phyloP scores from a whole-genome alignment of 305 asterid species.

The Solanum hybrid region DNA sequence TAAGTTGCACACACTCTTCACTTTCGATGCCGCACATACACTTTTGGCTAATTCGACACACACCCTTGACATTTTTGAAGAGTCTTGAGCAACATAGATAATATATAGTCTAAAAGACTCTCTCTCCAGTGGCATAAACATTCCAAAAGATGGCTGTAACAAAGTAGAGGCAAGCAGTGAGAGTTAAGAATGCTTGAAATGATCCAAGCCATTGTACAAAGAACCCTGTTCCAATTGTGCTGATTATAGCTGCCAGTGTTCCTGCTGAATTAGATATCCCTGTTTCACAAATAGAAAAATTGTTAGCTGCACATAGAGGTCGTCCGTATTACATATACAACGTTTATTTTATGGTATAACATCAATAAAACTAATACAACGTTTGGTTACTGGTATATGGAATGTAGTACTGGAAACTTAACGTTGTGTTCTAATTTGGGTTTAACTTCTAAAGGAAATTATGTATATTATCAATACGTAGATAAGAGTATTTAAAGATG shows the following conservation, averaged over 20 bases:
- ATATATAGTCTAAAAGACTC: conserved; percentile 46
- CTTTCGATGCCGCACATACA: neutral
- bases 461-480: neutral
- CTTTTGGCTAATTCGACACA: neutral
- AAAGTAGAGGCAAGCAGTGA: conserved; percentile 81
- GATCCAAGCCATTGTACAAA: conserved; percentile 95
- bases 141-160: conserved; percentile 73
- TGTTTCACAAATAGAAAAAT: conserved; percentile 9
- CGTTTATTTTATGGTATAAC: neutral
- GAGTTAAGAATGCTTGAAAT: conserved; percentile 74
- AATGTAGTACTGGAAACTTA: neutral
- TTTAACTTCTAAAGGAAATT: neutral
- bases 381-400: neutral
- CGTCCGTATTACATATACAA: neutral
- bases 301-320: neutral
- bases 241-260: conserved; percentile 80
- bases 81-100: neutral
- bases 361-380: neutral
- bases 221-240: conserved; percentile 84
- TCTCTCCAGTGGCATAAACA: conserved; percentile 78
- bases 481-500: neutral
- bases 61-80: neutral
- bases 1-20: neutral
- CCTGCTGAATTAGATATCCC: conserved; percentile 95
- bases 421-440: neutral